phyloP scores from a whole-genome alignment of 768 basidiomycete species.

The Tremella mesenterica region DNA sequence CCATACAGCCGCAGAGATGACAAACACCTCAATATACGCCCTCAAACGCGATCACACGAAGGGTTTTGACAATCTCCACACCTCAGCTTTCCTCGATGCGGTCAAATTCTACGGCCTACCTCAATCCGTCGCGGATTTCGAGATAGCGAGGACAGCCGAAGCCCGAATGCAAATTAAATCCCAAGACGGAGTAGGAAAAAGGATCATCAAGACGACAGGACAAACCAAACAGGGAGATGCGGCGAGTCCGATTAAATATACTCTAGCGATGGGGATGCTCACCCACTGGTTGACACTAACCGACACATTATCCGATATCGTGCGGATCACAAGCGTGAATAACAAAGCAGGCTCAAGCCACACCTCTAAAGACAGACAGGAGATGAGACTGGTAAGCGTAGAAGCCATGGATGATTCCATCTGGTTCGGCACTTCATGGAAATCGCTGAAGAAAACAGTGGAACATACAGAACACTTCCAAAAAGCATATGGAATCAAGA shows the following conservation, averaged over 20 bases:
- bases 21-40: not conserved
- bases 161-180: conserved; percentile 9
- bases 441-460: not conserved
- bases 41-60: conserved; percentile 14
- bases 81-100: conserved; percentile 6
- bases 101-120: conserved; percentile 6
- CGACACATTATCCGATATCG: not conserved
- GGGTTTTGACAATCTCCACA: conserved; percentile 11
- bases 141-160: conserved; percentile 2
- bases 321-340: not conserved
- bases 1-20: not conserved
- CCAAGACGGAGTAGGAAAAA: conserved; percentile 8
- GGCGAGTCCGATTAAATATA: conserved; percentile 14
- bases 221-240: conserved; percentile 16
- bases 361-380: not conserved
- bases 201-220: conserved; percentile 2
- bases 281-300: conserved; percentile 2
- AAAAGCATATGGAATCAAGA: conserved; percentile 7
- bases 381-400: not conserved
- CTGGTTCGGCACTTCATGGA: conserved; percentile 1
- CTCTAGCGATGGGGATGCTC: conserved; percentile 11
- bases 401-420: conserved; percentile 23
- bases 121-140: not conserved
- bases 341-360: not conserved
- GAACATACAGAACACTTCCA: conserved; percentile 6